These are phyloP conservation scores for Penicillium crystallinum DNA, from an alignment of 495 filamentous ascomycete genomes.

Conservation along the genomic window DNA sequence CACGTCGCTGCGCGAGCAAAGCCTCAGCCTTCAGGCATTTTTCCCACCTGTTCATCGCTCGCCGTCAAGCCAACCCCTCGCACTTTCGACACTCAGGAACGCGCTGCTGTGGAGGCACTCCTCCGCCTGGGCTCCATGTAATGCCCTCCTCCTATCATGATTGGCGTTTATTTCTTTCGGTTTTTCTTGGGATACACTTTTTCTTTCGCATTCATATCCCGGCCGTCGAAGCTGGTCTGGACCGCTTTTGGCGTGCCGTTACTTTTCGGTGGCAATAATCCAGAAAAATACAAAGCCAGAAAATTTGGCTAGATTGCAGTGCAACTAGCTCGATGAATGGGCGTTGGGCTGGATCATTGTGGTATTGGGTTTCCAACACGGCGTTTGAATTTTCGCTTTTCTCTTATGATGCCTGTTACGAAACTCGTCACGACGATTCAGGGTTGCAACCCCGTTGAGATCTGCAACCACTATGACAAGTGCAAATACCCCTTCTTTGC, in stretches of 20 bases:
- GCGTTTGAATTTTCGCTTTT: conserved; percentile 1
- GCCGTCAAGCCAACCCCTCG: conserved; percentile 37
- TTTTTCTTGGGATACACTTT: conserved; percentile 10
- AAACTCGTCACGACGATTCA: conserved; percentile 5
- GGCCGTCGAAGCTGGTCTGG: conserved; percentile 31
- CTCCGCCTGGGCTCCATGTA: conserved; percentile 83
- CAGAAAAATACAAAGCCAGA: conserved; percentile 11
- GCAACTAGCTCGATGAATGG: conserved; percentile 2
- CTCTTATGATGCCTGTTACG: conserved; percentile 5
- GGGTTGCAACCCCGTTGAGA: background rate
- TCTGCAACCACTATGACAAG: conserved; percentile 2
- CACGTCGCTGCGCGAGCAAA: conserved; percentile 18
- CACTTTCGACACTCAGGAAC: conserved; percentile 51
- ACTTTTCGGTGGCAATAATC: conserved; percentile 3
- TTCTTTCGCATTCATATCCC: conserved; percentile 13
- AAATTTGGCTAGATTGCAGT: conserved; percentile 9
- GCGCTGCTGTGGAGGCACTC: conserved; percentile 79
- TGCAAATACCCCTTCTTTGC: conserved; percentile 5
- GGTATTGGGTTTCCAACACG: conserved; percentile 5
- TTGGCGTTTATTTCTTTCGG: conserved; percentile 23
- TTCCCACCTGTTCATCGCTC: conserved; percentile 33
- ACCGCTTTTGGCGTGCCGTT: conserved; percentile 18
- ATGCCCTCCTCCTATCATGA: conserved; percentile 37
- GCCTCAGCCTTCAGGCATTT: conserved; percentile 40
- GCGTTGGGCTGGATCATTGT: background rate